A percentile compares a stretch with the other conserved stretches of the same genome.
These are phyloP conservation scores for Galerina sulciceps DNA, from an alignment of 768 basidiomycete genomes.

Conservation along the genomic window DNA sequence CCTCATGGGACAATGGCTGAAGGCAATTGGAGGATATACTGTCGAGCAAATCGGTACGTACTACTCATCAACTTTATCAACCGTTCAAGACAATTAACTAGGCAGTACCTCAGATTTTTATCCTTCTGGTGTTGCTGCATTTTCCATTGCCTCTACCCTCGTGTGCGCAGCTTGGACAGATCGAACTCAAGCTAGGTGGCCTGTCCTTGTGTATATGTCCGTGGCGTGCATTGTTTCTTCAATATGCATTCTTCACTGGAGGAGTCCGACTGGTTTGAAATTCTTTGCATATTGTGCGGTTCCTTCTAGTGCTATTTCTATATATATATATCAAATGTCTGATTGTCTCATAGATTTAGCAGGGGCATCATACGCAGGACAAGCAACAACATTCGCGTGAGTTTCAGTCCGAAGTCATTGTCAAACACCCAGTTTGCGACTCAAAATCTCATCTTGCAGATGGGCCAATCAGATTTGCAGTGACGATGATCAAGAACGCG, in stretches of 20 bases:
- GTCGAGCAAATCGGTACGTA: constrained; percentile 61
- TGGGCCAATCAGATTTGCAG: constrained; percentile 84
- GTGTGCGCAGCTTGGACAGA: constrained; percentile 71
- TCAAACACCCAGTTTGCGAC: not conserved
- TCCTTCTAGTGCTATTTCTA: not conserved
- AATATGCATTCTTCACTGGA: constrained; percentile 65
- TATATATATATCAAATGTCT: not conserved
- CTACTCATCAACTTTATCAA: not conserved
- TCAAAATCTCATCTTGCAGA: constrained; percentile 29
- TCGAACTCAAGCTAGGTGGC: constrained; percentile 58
- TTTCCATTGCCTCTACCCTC: constrained; percentile 66
- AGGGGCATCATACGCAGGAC: constrained; percentile 74
- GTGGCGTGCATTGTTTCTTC: constrained; percentile 55
- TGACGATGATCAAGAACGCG: constrained; percentile 72
- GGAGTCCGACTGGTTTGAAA: constrained; percentile 61
- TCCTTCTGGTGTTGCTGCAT: constrained; percentile 66
- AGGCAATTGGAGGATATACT: constrained; percentile 62
- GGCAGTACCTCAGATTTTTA: constrained; percentile 37
- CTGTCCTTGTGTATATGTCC: constrained; percentile 67
- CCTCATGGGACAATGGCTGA: constrained; percentile 75
- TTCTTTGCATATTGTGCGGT: constrained; percentile 74
- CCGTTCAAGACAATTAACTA: not conserved
- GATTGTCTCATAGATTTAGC: constrained; percentile 44
- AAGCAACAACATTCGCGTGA: constrained; percentile 76
- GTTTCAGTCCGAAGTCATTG: constrained; percentile 29